A percentile compares a stretch with the other conserved stretches of the same genome.
Evolutionary conservation across 2,329 filamentous ascomycete species (phyloP).

Genomic region (Pyrenophora seminiperda): DNA sequence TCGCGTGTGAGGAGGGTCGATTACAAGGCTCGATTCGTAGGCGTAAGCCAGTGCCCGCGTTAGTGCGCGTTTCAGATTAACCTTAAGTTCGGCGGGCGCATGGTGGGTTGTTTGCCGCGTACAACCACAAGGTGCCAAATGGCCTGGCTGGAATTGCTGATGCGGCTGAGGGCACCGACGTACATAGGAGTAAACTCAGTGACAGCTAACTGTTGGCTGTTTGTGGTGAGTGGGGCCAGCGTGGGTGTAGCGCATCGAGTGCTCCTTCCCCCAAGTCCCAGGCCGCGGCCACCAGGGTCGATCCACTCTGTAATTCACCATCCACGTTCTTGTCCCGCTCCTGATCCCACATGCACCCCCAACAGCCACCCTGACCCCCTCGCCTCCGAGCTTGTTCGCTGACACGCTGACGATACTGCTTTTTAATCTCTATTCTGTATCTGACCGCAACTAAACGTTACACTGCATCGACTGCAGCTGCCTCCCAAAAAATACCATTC

Average conservation of each 20-base stretch:
- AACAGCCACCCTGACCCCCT: conserved; percentile 1
- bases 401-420: conserved; percentile 5
- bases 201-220: conserved; percentile 1
- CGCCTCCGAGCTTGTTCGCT: background rate
- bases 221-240: background rate
- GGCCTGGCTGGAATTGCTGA: conserved; percentile 11
- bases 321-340: conserved; percentile 15
- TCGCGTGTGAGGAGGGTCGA: background rate
- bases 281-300: conserved; percentile 11
- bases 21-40: conserved; percentile 6
- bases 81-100: conserved; percentile 14
- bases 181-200: background rate
- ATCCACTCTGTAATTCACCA: conserved; percentile 23
- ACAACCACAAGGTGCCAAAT: conserved; percentile 2
- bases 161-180: conserved; percentile 4
- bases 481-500: conserved; percentile 15
- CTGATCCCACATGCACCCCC: conserved; percentile 14
- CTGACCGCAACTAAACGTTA: background rate
- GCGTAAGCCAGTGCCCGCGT: conserved; percentile 13
- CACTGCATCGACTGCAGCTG: conserved; percentile 25
- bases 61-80: conserved; percentile 27
- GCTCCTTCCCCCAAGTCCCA: conserved; percentile 14
- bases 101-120: conserved; percentile 13
- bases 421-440: conserved; percentile 14
- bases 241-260: conserved; percentile 10